Conservation (phyloP, 805 yeast species). For the Hagleromyces aurorensis region DNA sequence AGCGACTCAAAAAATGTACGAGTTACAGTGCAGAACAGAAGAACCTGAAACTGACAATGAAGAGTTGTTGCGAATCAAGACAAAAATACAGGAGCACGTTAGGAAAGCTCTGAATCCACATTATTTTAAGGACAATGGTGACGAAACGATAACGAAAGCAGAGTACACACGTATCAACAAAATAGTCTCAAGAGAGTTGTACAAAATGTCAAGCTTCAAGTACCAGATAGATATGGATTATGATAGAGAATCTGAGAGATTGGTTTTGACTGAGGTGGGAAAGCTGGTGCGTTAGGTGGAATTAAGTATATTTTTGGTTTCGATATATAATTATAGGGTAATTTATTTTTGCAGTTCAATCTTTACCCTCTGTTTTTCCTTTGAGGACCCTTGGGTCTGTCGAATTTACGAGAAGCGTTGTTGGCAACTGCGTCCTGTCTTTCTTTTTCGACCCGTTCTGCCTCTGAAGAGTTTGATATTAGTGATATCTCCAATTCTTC, state of each 20-base stretch:
- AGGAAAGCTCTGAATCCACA: constrained; percentile 44
- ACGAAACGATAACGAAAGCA: constrained; percentile 25
- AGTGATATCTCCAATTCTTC: constrained; percentile 51
- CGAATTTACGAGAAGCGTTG: constrained; percentile 30
- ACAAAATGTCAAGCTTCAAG: constrained; percentile 30
- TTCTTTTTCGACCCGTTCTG: constrained; percentile 31
- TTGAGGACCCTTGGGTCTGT: constrained; percentile 68
- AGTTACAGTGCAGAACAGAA: constrained; percentile 5
- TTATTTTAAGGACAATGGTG: constrained; percentile 29
- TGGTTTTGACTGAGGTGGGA: constrained; percentile 8
- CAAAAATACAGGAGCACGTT: constrained; percentile 49
- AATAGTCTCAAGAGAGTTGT: constrained; percentile 51
- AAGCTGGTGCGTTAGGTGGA: constrained; percentile 6
- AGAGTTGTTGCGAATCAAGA: constrained; percentile 38
- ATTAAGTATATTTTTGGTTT: too few relatives aligned
- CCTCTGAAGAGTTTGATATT: constrained; percentile 13
- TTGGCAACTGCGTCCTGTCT: constrained; percentile 12
- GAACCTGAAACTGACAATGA: constrained; percentile 3
- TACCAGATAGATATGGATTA: constrained; percentile 13
- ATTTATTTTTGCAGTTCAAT: too few relatives aligned
- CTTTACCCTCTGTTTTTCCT: constrained; percentile 32
- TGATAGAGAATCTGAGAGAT: constrained; percentile 11
- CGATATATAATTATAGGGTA: too few relatives aligned
- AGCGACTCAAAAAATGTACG: constrained; percentile 2
- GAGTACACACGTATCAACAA: constrained; percentile 56